Evolutionary conservation across 192 early-diverging fungal genomes (phyloP), one percentile per base, ranked within the genome.

Genomic region (Chytriomyces sp.): DNA sequence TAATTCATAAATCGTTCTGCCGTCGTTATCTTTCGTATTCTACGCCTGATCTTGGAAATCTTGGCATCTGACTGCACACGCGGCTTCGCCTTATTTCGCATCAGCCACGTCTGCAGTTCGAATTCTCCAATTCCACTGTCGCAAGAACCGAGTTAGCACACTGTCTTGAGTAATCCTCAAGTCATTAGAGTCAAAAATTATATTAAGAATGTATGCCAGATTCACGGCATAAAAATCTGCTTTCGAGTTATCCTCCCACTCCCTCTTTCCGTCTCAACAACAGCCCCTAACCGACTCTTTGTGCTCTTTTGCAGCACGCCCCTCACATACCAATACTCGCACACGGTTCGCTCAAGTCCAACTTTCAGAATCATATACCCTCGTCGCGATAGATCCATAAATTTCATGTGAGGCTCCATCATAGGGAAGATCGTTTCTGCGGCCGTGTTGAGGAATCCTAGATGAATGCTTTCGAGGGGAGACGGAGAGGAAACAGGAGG

Each of bases 341-440:
- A 55, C 19, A 52, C 41, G 34, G 76, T 72, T 22, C 67, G 61
- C 19, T 79, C 72, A 8, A n/a, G 37, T 0, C 64, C 64, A 25
- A 79, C 39, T 5, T 44, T 66, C 52, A 79, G 37, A 28, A 79
- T 6, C 59, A 79, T 66, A 61, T 79, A 82, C 10, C 80, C 80
- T 33, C 65, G 63, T 8, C 67, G 38, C 22, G 34, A 44, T 14
- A 74, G 39, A 59, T 82, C 71, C 37, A 69, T 40, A 39, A 30
- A 80, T 52, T 72, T 52, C 36, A 77, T 4, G 41, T 71, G 65
- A 26, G 70, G 70, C 34, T 78, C 64, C 3, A 56, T 22, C 17
- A 22, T 19, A 26, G 44, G 58, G 57, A 60, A 44, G 3, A 76
- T 17, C 25, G n/a, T 39, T 36, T 70, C 66, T 7, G 58, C 56